These are phyloP conservation scores for Trichoderma gracile DNA, from an alignment of 2,329 filamentous ascomycete species.

Conservation along the genomic window DNA sequence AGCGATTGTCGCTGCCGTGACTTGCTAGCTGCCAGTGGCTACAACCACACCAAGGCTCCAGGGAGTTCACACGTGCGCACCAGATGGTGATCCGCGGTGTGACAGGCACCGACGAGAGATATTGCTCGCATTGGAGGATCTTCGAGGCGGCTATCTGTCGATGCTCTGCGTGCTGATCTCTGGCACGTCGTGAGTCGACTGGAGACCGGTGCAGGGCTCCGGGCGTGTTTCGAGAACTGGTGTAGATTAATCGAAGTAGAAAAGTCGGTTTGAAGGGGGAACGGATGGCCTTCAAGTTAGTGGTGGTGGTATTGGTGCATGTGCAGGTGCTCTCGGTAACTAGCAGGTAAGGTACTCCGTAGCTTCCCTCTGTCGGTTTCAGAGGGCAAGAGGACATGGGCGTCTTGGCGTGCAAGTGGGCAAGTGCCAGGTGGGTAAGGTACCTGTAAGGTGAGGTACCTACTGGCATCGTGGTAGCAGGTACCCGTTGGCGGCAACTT, in stretches of 20 bases:
- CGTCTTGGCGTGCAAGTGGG: slow-evolving; percentile 14
- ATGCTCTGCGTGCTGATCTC: slow-evolving; percentile 23
- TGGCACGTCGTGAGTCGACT: not conserved
- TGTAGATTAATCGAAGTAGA: not conserved
- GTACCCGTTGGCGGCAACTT: not conserved
- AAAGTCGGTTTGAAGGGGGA: slow-evolving; percentile 6
- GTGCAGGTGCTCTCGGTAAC: not conserved
- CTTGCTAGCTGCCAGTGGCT: not conserved
- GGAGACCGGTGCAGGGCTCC: not conserved
- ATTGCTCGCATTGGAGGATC: slow-evolving; percentile 19
- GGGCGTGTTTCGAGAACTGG: not conserved
- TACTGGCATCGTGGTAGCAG: too few relatives aligned
- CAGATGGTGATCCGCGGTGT: slow-evolving; percentile 15
- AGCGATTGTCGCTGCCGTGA: not conserved
- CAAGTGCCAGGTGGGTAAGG: slow-evolving; percentile 6
- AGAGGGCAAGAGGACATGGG: slow-evolving; percentile 20
- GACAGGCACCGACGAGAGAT: not conserved
- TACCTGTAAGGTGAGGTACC: too few relatives aligned
- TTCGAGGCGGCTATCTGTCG: slow-evolving; percentile 13
- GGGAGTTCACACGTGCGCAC: slow-evolving; percentile 9
- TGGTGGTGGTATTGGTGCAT: not conserved
- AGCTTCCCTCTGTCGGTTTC: not conserved
- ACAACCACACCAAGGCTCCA: not conserved
- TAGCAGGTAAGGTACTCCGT: not conserved
- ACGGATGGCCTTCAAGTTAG: not conserved